Percentiles rank a stretch among this genome's conserved stretches.
Evolutionary conservation across 2,329 filamentous ascomycete genomes (phyloP).

Genomic region (Coniella lustricola): DNA sequence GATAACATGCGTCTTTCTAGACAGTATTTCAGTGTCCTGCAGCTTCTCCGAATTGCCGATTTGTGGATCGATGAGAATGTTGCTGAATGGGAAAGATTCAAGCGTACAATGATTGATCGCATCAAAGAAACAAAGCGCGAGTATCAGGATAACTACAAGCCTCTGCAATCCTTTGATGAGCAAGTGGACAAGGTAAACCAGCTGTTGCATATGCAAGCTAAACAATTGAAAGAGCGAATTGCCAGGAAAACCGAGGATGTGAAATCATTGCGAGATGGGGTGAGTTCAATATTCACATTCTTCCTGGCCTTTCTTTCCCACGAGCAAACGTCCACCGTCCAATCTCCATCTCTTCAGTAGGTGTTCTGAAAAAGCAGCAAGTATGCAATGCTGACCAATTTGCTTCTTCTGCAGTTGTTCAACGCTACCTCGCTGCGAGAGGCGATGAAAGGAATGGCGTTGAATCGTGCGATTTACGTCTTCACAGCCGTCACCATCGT

Average conservation of each 20-base stretch:
- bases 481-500: conserved; percentile 13
- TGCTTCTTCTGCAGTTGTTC: not conserved
- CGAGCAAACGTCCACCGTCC: too few relatives aligned
- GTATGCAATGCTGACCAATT: not conserved
- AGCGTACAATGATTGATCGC: not conserved
- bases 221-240: not conserved
- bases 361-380: too few relatives aligned
- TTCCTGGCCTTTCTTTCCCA: too few relatives aligned
- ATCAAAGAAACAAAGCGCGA: not conserved
- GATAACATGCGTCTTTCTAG: not conserved
- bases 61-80: not conserved
- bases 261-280: not conserved
- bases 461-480: conserved; percentile 22
- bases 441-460: conserved; percentile 23
- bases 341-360: too few relatives aligned
- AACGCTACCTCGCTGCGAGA: conserved; percentile 1
- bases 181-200: not conserved
- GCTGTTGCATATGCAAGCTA: not conserved
- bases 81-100: not conserved
- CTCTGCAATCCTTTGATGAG: not conserved
- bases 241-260: not conserved
- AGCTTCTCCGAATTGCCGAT: not conserved
- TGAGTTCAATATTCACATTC: not conserved
- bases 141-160: not conserved
- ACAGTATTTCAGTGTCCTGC: not conserved